Conservation (phyloP, 768 basidiomycete species). For the Tulasnella sp. region DNA sequence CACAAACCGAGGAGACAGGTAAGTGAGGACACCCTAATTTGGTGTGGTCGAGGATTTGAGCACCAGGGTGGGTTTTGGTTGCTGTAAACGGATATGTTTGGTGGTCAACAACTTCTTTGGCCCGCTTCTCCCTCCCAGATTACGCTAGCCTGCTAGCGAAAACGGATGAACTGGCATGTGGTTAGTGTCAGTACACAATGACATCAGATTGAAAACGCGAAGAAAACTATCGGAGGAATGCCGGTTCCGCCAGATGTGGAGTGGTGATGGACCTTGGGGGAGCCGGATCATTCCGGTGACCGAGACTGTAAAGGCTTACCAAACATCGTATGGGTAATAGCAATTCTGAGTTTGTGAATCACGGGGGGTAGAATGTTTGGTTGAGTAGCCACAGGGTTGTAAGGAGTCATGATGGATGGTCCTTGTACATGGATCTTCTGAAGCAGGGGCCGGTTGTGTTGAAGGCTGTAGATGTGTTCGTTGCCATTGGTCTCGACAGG, state of each 20-base stretch:
- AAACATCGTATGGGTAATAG: neutral
- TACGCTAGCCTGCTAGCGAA: too few relatives aligned
- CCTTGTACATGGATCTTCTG: neutral
- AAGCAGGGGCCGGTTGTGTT: neutral
- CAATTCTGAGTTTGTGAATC: neutral
- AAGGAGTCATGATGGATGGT: neutral
- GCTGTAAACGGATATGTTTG: too few relatives aligned
- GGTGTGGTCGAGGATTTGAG: neutral
- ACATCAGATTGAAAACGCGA: too few relatives aligned
- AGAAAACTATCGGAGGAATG: neutral
- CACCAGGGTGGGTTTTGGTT: neutral
- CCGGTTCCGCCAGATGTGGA: neutral
- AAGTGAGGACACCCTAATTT: neutral
- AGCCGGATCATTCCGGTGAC: neutral
- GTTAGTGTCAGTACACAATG: too few relatives aligned
- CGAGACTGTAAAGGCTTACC: neutral
- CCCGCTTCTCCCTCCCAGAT: neutral
- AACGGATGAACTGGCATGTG: too few relatives aligned
- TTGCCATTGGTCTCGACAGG: neutral
- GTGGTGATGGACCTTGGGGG: neutral
- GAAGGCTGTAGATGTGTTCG: neutral
- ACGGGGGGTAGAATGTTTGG: neutral
- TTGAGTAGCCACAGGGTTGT: too few relatives aligned
- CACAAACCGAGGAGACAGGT: neutral
- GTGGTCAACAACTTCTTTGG: neutral